These are phyloP conservation scores for Thielaviopsis ethacetica DNA, from an alignment of 2,329 filamentous ascomycete genomes.

Conservation along the genomic window DNA sequence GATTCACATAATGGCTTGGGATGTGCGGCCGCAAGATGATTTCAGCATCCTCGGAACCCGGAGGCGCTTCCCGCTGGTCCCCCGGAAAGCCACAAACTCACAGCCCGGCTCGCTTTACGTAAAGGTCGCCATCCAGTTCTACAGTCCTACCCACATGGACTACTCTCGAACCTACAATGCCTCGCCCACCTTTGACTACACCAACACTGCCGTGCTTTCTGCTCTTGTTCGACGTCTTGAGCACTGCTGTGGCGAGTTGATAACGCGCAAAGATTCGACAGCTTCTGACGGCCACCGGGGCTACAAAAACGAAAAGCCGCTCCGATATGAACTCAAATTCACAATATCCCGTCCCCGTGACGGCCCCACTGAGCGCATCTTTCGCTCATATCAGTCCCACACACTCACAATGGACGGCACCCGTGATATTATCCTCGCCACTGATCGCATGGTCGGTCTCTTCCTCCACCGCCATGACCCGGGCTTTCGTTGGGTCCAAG, in stretches of 20 bases:
- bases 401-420: constrained; percentile 26
- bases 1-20: constrained; percentile 8
- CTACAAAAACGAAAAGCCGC: constrained; percentile 23
- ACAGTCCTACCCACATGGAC: constrained; percentile 26
- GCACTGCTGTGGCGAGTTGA: constrained; percentile 35
- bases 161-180: constrained; percentile 31
- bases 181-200: constrained; percentile 27
- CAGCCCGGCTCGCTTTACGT: constrained; percentile 20
- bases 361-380: constrained; percentile 25
- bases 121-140: constrained; percentile 29
- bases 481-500: constrained; percentile 31
- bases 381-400: constrained; percentile 34
- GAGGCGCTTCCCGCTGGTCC: constrained; percentile 19
- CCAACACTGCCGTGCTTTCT: constrained; percentile 28
- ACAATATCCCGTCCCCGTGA: constrained; percentile 22
- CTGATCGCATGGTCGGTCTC: constrained; percentile 32
- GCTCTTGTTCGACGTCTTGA: constrained; percentile 33
- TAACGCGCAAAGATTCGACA: constrained; percentile 33
- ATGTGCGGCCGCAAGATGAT: constrained; percentile 5
- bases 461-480: constrained; percentile 34
- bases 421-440: constrained; percentile 31
- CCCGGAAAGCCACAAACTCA: constrained; percentile 12
- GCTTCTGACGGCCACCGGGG: constrained; percentile 26
- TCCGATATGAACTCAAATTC: constrained; percentile 33
- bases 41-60: constrained; percentile 16